Evolutionary conservation across 106 monocot species (phyloP), one percentile per base, ranked within the genome.

Genomic region (Hemerocallis citrina): DNA sequence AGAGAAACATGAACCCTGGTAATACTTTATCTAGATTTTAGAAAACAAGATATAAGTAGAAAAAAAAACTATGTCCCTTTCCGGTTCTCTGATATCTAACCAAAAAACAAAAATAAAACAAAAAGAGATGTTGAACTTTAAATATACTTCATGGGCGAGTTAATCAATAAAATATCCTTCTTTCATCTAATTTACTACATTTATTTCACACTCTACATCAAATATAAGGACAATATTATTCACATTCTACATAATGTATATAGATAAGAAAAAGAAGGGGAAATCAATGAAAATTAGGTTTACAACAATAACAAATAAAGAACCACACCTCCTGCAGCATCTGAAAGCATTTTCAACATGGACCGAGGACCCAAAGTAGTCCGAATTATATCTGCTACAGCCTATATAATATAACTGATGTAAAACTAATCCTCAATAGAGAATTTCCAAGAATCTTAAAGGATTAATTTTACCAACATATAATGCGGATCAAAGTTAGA

Each of bases 281-380:
- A n/a, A n/a, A n/a, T n/a, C n/a, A n/a, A n/a, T n/a, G n/a, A n/a
- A n/a, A n/a, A n/a, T 17, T 5, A 21, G 16, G 20, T 43, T 3
- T 16, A 56, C 5, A 10, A 29, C 15, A 8, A 58, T 34, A 47
- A 40, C 8, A 45, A 54, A 58, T 34, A 33, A 30, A 27, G 63
- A 14, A 35, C 4, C 10, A 39, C 30, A 87, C 87, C 87, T 76
- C 87, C 87, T 23, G 39, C 43, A 60, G 87, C 82, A 82, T 82
- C 82, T 66, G 82, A 79, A 41, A 87, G 75, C 87, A 87, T 87
- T 56, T 87, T 87, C 54, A 87, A 40, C 87, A 87, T 87, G 46
- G 87, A 87, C 35, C 87, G 71, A 65, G 87, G 87, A 55, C 87
- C 87, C 69, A 87, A 73, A 39, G 87, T 87, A 59, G 87, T 87